A percentile compares a stretch with the other conserved stretches of the same genome.
Conservation (phyloP, 768 basidiomycete species). For the Gautieria morchelliformis region DNA sequence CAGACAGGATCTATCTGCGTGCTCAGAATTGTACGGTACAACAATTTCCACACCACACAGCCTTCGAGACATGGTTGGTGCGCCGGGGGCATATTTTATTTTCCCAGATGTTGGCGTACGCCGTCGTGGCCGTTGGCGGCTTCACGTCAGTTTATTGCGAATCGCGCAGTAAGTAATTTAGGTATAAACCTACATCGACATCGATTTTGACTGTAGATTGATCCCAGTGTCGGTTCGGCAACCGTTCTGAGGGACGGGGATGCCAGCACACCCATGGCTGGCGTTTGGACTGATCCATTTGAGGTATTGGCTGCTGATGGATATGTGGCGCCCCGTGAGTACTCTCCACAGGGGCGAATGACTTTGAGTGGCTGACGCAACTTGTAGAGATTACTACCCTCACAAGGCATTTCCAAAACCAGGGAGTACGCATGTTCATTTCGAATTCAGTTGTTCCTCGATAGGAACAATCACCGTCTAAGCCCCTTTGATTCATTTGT, state of each 20-base stretch:
- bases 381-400: conserved; percentile 38
- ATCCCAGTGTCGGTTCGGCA: conserved; percentile 38
- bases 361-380: neutral
- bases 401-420: conserved; percentile 47
- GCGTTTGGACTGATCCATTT: conserved; percentile 65
- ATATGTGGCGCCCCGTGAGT: conserved; percentile 75
- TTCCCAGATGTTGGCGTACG: conserved; percentile 89
- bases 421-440: conserved; percentile 49
- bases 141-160: conserved; percentile 64
- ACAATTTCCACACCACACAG: conserved; percentile 76
- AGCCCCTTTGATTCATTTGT: conserved; percentile 2
- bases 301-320: conserved; percentile 64
- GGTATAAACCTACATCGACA: neutral
- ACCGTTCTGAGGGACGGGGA: conserved; percentile 42
- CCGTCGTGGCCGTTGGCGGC: conserved; percentile 63
- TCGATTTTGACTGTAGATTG: neutral
- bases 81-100: conserved; percentile 75
- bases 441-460: conserved; percentile 9
- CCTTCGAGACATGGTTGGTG: conserved; percentile 71
- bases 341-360: neutral
- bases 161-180: conserved; percentile 55
- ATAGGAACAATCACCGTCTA: conserved; percentile 18
- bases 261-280: conserved; percentile 58
- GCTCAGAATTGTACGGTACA: conserved; percentile 71
- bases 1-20: conserved; percentile 55